These are phyloP conservation scores for Dioszegia aurantiaca DNA, from an alignment of 768 basidiomycete genomes.

Conservation along the genomic window DNA sequence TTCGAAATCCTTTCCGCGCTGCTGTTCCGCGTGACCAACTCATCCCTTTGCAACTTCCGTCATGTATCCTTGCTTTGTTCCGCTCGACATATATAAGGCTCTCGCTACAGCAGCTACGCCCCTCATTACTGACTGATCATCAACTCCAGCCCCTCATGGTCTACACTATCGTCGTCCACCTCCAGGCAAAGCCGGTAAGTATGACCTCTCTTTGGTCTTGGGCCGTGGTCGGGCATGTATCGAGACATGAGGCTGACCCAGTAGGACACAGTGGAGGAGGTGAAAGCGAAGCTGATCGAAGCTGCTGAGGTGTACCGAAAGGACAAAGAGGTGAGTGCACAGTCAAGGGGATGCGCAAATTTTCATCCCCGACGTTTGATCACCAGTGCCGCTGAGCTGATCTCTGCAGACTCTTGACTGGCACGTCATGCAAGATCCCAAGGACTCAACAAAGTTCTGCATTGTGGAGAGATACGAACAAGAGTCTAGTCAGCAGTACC, in stretches of 20 bases:
- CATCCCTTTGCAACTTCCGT: conserved; percentile 6
- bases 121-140: not conserved
- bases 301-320: conserved; percentile 50
- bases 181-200: conserved; percentile 47
- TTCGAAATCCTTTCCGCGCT: conserved; percentile 1
- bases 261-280: conserved; percentile 48
- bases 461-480: conserved; percentile 53
- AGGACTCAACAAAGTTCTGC: conserved; percentile 52
- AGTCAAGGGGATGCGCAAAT: not conserved
- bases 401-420: conserved; percentile 49
- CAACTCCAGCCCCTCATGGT: conserved; percentile 36
- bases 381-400: not conserved
- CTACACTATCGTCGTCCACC: conserved; percentile 52
- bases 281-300: conserved; percentile 51
- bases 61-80: conserved; percentile 3
- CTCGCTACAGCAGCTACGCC: not conserved
- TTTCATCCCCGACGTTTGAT: too few relatives aligned
- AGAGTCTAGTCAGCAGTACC: conserved; percentile 52
- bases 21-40: not conserved
- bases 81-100: not conserved
- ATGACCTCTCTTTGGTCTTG: too few relatives aligned
- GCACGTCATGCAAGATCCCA: conserved; percentile 54
- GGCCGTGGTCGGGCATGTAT: too few relatives aligned
- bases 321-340: conserved; percentile 47
- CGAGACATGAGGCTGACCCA: too few relatives aligned